Evolutionary conservation across 1,284 basidiomycete species (phyloP), one percentile per base, ranked within the genome.

Genomic region (Ustilago shanxiensis): DNA sequence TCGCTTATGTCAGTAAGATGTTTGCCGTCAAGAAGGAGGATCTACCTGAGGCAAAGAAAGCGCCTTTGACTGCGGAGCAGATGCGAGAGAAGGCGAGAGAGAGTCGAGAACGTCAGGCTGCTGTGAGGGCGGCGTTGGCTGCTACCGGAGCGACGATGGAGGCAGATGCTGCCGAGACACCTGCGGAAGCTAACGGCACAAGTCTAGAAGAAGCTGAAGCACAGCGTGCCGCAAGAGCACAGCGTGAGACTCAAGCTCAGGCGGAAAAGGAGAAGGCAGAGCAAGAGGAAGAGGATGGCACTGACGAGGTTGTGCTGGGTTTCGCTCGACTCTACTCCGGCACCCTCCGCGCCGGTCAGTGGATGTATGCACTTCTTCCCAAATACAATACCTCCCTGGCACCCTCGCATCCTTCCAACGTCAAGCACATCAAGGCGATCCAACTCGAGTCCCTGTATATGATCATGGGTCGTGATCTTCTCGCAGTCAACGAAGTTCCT

Each of bases 381-480:
- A 98, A 98, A 87, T 98, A 95, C 88, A 90, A 92, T 80, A 83
- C 90, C n/a, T 73, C 89, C 1, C 87, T 93, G 5, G 89, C 89
- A 2, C 91, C 93, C 0, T 87, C 87, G 1, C 91, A 96, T 81
- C 89, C 91, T 9, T 87, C 87, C 33, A 84, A 85, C 86, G 87
- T 87, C n/a, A 90, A 90, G 73, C 90, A 93, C 83, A 80, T 95
- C 53, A 70, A 89, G n/a, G 86, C 88, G 10, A 89, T 92, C 18
- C 89, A 88, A 22, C 90, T 95, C 6, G 90, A 92, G 70, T 91
- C 91, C 7, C 87, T 99, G 61, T 99, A 98, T 88, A 91, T 93
- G 78, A 98, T 99, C 93, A 99, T 99, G 97, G 97, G 97, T 3
- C 89, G 94, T 44, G 95, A 98, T 83, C 89, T 99, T 20, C 90